phyloP scores from a whole-genome alignment of 2,329 filamentous ascomycete genomes.

The Cercospora sojina region DNA sequence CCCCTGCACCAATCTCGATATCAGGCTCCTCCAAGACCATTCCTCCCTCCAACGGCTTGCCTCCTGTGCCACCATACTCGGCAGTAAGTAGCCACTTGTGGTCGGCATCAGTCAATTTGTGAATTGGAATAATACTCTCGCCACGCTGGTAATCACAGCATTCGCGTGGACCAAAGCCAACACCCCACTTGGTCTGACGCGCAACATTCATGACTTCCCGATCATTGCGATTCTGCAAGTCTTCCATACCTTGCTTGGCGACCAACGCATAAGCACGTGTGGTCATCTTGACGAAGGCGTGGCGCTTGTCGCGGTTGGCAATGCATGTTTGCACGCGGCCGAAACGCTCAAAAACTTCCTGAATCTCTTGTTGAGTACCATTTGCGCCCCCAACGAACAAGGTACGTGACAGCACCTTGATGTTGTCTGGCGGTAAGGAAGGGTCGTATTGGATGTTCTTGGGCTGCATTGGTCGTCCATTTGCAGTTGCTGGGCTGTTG shows the following conservation, averaged over 20 bases:
- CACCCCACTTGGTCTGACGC: slow-evolving; percentile 86
- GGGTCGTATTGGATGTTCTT: slow-evolving; percentile 83
- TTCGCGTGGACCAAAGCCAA: slow-evolving; percentile 93
- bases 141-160: slow-evolving; percentile 95
- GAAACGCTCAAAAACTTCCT: slow-evolving; percentile 74
- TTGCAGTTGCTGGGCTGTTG: slow-evolving; percentile 59
- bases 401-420: slow-evolving; percentile 92
- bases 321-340: slow-evolving; percentile 96
- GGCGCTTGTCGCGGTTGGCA: slow-evolving; percentile 95
- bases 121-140: slow-evolving; percentile 88
- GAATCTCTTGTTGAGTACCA: slow-evolving; percentile 74
- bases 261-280: slow-evolving; percentile 78
- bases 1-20: slow-evolving; percentile 96
- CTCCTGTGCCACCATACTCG: slow-evolving; percentile 89
- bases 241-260: slow-evolving; percentile 88
- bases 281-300: slow-evolving; percentile 99
- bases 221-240: slow-evolving; percentile 76
- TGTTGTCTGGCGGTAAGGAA: slow-evolving; percentile 69
- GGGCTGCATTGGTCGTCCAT: slow-evolving; percentile 46
- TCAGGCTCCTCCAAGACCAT: slow-evolving; percentile 95
- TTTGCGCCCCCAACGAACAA: slow-evolving; percentile 94
- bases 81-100: slow-evolving; percentile 96
- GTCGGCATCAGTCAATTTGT: slow-evolving; percentile 90
- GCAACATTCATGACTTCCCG: slow-evolving; percentile 67
- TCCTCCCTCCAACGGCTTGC: slow-evolving; percentile 72